These are phyloP conservation scores for Noccaea caerulescens DNA, from an alignment of 345 rosid genomes.

Conservation along the genomic window DNA sequence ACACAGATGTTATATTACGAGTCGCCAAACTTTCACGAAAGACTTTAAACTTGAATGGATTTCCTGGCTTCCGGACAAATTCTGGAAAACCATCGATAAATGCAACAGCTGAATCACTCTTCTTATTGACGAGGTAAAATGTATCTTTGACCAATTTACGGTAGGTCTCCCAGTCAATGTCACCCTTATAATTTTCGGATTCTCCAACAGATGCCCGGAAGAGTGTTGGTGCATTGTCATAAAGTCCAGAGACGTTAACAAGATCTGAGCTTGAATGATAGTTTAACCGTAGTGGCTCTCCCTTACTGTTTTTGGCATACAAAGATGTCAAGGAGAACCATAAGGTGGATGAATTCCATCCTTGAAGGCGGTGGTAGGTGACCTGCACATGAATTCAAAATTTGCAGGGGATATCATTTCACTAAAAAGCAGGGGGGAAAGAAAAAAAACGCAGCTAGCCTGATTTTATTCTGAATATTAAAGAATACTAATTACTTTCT, in stretches of 20 bases:
- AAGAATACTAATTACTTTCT: conserved; percentile 12
- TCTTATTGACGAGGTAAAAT: conserved; percentile 82
- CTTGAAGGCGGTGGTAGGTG: conserved; percentile 61
- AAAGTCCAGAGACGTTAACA: conserved; percentile 68
- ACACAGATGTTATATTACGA: conserved; percentile 44
- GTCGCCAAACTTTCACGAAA: conserved; percentile 49
- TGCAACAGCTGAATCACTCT: conserved; percentile 80
- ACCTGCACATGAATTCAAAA: conserved; percentile 56
- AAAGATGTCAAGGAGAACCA: conserved; percentile 91
- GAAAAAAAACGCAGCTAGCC: conserved; percentile 13
- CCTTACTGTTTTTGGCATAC: conserved; percentile 68
- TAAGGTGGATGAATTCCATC: conserved; percentile 70
- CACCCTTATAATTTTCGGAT: conserved; percentile 59
- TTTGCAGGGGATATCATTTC: conserved; percentile 12
- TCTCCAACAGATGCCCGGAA: conserved; percentile 63
- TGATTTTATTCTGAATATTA: conserved; percentile 12
- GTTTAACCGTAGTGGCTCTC: conserved; percentile 70
- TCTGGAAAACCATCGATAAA: conserved; percentile 74
- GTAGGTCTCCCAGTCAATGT: conserved; percentile 65
- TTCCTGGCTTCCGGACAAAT: conserved; percentile 91
- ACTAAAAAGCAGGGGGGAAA: conserved; percentile 12
- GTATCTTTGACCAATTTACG: conserved; percentile 60
- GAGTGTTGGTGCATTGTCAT: conserved; percentile 62
- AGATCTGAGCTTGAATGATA: conserved; percentile 66
- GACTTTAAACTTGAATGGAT: conserved; percentile 85